A percentile compares a stretch with the other conserved stretches of the same genome.
Evolutionary conservation across 2,329 filamentous ascomycete genomes (phyloP).

Genomic region (Lachnellula hyalina): DNA sequence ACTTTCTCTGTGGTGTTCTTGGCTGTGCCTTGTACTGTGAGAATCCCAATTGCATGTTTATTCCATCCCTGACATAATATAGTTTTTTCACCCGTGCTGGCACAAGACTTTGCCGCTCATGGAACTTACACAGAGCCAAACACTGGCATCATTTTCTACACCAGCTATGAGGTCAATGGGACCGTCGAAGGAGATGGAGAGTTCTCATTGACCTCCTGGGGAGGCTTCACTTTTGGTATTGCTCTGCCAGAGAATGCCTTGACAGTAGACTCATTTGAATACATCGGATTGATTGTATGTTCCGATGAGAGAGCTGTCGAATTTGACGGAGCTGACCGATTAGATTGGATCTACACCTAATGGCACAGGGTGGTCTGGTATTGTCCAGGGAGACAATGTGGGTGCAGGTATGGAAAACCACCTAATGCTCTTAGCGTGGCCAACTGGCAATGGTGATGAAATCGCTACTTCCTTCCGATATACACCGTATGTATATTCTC

Average conservation of each 20-base stretch:
- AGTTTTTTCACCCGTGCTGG: slow-evolving; percentile 20
- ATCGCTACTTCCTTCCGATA: slow-evolving; percentile 55
- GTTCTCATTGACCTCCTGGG: slow-evolving; percentile 27
- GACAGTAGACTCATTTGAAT: slow-evolving; percentile 46
- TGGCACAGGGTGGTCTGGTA: slow-evolving; percentile 51
- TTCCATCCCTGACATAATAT: slow-evolving; percentile 6
- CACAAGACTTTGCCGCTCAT: slow-evolving; percentile 29
- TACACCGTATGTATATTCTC: slow-evolving; percentile 33
- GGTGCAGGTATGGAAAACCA: slow-evolving; percentile 47
- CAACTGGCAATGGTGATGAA: slow-evolving; percentile 40
- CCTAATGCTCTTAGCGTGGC: slow-evolving; percentile 54
- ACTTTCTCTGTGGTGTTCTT: slow-evolving; percentile 19
- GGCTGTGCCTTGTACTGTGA: slow-evolving; percentile 22
- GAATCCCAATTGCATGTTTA: neutral
- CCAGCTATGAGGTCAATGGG: slow-evolving; percentile 39
- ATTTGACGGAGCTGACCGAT: slow-evolving; percentile 3
- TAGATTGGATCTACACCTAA: slow-evolving; percentile 40
- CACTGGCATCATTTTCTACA: slow-evolving; percentile 50
- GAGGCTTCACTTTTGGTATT: slow-evolving; percentile 49
- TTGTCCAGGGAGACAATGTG: slow-evolving; percentile 46
- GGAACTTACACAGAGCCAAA: slow-evolving; percentile 38
- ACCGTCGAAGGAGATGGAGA: slow-evolving; percentile 32
- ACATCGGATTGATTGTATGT: slow-evolving; percentile 53
- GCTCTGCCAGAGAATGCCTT: slow-evolving; percentile 46
- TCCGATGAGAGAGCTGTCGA: neutral